Base-by-base conservation (phyloP, 192 early-diverging fungal species). In the Kappamyces sp. region DNA sequence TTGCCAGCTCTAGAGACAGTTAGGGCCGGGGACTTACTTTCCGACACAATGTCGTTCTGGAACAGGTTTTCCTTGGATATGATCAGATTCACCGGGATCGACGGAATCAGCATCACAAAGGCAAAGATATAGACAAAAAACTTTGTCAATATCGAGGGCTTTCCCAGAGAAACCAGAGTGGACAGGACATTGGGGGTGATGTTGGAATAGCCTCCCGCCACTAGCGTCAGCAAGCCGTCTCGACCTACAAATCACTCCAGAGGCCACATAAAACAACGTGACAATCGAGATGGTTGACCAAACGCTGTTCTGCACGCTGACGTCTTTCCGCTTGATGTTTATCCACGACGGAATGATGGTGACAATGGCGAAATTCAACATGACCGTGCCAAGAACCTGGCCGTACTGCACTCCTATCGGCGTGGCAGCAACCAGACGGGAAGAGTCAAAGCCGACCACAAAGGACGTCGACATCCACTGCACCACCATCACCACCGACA, bases 331-430 rank as follows among this genome's bases (percentile, higher is more conserved):
- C 68, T 82, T 82, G n/a, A 81, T 59, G 51, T 82, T 82, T 33
- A 82, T 69, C 78, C 78, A 82, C 13, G 67, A 68, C 47, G 80
- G 80, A 1, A 82, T 71, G 34, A 80, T 66, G 8, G 70, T 69
- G 13, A 75, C 76, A 46, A 72, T 73, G 1, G 78, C 73, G 57
- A 81, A 61, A 62, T 80, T 82, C 10, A 76, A 55, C 63, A 82
- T 74, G 47, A 82, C 66, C 0, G 74, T 68, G 10, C 80, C 80
- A 3, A 74, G 51, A 0, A 76, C 65, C 8, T 47, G 60, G 9
- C 48, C 52, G 63, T 66, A 76, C n/a, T 49, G 43, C 3, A 36
- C 42, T 32, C 62, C 66, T 40, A 70, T 37, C 23, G 41, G 42
- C 13, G 58, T 4, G 33, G 59, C 15, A 3, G 62, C 43, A 40